Evolutionary conservation across 2,329 filamentous ascomycete species (phyloP).

Genomic region (Fusarium nygamai): DNA sequence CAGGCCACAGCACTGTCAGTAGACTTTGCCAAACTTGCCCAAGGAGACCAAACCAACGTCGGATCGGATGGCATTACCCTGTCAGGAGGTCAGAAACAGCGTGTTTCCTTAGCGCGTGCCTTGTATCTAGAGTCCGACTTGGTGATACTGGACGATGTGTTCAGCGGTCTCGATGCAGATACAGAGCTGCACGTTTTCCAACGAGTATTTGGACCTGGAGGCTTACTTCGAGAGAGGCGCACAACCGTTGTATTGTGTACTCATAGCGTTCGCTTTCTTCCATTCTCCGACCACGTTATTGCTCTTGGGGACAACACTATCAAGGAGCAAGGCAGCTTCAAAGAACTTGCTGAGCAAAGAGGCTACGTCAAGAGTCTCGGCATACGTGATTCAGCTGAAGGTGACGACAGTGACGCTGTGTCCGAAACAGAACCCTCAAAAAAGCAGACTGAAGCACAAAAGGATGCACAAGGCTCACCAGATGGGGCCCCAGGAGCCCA

Average conservation of each 20-base stretch:
- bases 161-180: conserved; percentile 56
- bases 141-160: conserved; percentile 56
- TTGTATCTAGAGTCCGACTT: conserved; percentile 55
- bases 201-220: conserved; percentile 53
- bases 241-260: conserved; percentile 55
- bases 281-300: conserved; percentile 57
- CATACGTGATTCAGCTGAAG: conserved; percentile 31
- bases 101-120: conserved; percentile 55
- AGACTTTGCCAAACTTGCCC: conserved; percentile 46
- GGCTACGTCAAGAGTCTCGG: conserved; percentile 53
- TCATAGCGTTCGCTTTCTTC: conserved; percentile 46
- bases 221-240: conserved; percentile 50
- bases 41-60: conserved; percentile 51
- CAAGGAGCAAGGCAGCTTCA: conserved; percentile 52
- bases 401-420: background rate
- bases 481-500: background rate
- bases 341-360: conserved; percentile 42
- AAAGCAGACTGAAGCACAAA: conserved; percentile 10
- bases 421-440: background rate
- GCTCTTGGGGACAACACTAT: conserved; percentile 54
- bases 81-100: conserved; percentile 54
- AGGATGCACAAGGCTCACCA: background rate
- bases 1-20: conserved; percentile 46
- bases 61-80: conserved; percentile 54
- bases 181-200: conserved; percentile 57